Percentiles rank a stretch among this genome's conserved stretches.
phyloP scores from a whole-genome alignment of 139 green algal genomes.

The Picochlorum sp. region DNA sequence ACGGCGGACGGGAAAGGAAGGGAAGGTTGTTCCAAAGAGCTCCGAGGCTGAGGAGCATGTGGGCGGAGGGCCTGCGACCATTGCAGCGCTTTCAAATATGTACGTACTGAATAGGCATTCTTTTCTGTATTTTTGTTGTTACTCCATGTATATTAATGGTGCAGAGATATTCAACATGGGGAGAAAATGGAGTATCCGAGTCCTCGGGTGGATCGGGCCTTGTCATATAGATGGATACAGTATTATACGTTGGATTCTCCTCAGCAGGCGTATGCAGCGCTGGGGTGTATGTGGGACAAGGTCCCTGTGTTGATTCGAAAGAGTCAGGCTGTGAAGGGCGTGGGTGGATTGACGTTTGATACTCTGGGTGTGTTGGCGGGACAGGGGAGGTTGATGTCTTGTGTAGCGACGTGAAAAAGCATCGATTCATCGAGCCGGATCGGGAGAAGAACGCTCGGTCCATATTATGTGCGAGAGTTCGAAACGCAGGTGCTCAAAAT shows the following conservation, averaged over 20 bases:
- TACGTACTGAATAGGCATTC: neutral
- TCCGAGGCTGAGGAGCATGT: too few species aligned
- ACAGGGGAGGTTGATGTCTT: constrained; percentile 24
- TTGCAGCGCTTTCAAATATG: neutral
- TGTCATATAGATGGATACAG: constrained; percentile 11
- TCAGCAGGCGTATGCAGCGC: constrained; percentile 14
- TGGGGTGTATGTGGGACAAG: constrained; percentile 11
- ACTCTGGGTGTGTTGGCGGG: neutral
- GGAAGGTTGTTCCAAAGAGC: too few species aligned
- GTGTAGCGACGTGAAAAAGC: constrained; percentile 24
- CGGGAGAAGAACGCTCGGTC: constrained; percentile 37
- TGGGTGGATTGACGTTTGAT: neutral
- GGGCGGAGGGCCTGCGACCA: too few species aligned
- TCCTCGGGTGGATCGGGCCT: constrained; percentile 8
- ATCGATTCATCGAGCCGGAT: constrained; percentile 46
- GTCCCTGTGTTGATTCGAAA: constrained; percentile 21
- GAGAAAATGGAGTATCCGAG: constrained; percentile 17
- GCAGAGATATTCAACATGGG: constrained; percentile 31
- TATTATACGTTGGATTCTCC: constrained; percentile 21
- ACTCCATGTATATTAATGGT: neutral
- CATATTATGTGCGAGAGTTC: constrained; percentile 58
- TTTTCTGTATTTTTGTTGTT: neutral
- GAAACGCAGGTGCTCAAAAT: constrained; percentile 37
- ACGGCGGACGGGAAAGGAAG: too few species aligned
- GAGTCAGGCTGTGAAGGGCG: constrained; percentile 1